phyloP scores from a whole-genome alignment of 352 stramenopile species.

The Globisporangium parvum region DNA sequence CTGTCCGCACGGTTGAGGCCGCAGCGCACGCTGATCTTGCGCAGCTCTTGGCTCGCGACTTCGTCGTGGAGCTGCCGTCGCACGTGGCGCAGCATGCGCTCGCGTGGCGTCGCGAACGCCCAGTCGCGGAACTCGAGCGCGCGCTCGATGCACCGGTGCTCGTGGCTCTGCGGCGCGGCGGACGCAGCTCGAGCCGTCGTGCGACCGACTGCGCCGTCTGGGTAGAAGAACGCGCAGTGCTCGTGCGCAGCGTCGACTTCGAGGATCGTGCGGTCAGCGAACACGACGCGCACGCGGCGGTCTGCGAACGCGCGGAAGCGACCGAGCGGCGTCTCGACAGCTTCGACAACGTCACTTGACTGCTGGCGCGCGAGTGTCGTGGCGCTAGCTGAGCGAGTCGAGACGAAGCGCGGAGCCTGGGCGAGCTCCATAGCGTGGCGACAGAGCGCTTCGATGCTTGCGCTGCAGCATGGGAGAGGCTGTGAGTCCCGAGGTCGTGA shows the following conservation, averaged over 20 bases:
- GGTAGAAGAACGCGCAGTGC: constrained; percentile 46
- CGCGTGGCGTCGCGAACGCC: constrained; percentile 46
- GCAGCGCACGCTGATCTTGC: constrained; percentile 37
- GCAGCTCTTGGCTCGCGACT: constrained; percentile 28
- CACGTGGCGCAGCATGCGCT: constrained; percentile 39
- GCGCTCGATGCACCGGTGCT: constrained; percentile 33
- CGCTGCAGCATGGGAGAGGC: background rate
- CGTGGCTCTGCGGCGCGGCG: constrained; percentile 21
- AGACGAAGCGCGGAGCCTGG: constrained; percentile 7
- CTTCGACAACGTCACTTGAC: constrained; percentile 20
- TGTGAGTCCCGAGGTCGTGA: background rate
- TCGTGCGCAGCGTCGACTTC: constrained; percentile 31
- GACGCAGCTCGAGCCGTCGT: constrained; percentile 34
- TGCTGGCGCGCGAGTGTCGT: background rate
- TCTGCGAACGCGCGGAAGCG: constrained; percentile 63
- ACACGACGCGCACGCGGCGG: constrained; percentile 56
- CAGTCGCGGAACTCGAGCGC: constrained; percentile 61
- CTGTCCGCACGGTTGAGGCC: constrained; percentile 20
- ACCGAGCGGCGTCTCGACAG: constrained; percentile 40
- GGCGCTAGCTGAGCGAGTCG: background rate
- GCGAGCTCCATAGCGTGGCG: constrained; percentile 11
- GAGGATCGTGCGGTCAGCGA: constrained; percentile 70
- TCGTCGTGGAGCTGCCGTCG: constrained; percentile 25
- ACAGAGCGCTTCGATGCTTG: constrained; percentile 8
- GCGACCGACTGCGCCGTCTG: constrained; percentile 26